Evolutionary conservation across 2,329 filamentous ascomycete species (phyloP), one percentile per base, ranked within the genome.

Genomic region (Pyricularia grisea): DNA sequence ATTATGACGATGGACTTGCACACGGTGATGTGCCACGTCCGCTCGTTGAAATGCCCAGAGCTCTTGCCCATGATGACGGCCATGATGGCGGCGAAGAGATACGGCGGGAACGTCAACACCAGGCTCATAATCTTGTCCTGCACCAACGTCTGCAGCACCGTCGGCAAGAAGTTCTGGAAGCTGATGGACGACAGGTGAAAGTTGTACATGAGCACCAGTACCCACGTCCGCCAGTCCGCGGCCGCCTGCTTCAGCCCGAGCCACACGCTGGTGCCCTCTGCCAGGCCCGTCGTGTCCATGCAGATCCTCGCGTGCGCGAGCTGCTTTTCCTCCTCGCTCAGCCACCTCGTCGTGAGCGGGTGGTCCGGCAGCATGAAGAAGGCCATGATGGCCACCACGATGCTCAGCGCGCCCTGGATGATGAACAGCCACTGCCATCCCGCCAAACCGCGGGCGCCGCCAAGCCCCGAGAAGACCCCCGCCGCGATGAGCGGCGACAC

Each of bases 301-400:
- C 31, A 42, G 20, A 66, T 66, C 30, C 64, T 88, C 30, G 30
- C 36, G 64, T 66, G 64, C 11, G 64, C 64, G n/a, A 66, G 64
- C 64, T 66, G 64, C 31, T 25, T 42, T 9, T 66, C 64, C n/a
- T 42, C n/a, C 6, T 23, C 30, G 27, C 30, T 66, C 4, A 66
- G 30, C 64, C 64, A 66, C 25, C 25, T 42, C n/a, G 64, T 66
- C 14, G 31, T 42, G 9, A 66, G 64, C 30, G 64, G 64, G 31
- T 66, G 64, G 67, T 81, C 79, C 0, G 79, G 79, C 31, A 78
- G 71, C 69, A 79, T 70, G 67, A 86, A 74, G 72, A 82, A 88
- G 0, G 85, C 85, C 4, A 83, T 80, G 1, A 87, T 68, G 1
- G 84, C 84, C 14, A 88, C 81, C 0, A 85, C 85, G 4, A 88